Evolutionary conservation across 139 green algal genomes (phyloP).

Genomic region (Prasinococcaceae sp.): DNA sequence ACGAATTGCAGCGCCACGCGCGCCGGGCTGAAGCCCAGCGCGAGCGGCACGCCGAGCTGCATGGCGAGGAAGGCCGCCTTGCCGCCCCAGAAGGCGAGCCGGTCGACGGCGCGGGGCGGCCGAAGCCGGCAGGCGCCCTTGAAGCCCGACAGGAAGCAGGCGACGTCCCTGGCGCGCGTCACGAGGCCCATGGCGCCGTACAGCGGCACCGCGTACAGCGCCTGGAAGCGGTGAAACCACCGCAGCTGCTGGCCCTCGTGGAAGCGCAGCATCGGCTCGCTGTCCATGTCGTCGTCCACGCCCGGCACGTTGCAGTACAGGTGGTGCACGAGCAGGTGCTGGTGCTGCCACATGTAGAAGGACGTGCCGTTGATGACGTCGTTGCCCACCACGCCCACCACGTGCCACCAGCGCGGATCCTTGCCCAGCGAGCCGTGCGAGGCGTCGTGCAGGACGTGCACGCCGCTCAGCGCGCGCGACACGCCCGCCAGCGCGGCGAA

Average conservation of each 20-base stretch:
- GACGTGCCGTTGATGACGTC: conserved; percentile 10
- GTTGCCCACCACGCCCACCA: conserved; percentile 16
- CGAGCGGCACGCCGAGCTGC: too few relatives aligned
- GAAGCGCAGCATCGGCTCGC: conserved; percentile 13
- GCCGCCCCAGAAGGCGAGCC: too few relatives aligned
- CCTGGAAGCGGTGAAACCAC: conserved; percentile 22
- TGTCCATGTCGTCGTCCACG: conserved; percentile 18
- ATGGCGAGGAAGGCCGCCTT: too few relatives aligned
- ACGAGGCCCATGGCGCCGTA: too few relatives aligned
- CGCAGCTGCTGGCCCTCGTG: conserved; percentile 2
- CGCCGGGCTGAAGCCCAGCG: too few relatives aligned
- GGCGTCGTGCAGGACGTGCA: conserved; percentile 16
- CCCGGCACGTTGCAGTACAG: conserved; percentile 19
- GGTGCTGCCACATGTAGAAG: conserved; percentile 17
- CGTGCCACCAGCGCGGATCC: conserved; percentile 1
- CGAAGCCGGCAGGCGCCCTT: too few relatives aligned
- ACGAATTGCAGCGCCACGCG: too few relatives aligned
- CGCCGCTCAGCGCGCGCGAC: conserved; percentile 10
- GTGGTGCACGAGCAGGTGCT: conserved; percentile 21
- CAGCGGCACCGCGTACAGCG: conserved; percentile 15
- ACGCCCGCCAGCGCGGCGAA: conserved; percentile 7
- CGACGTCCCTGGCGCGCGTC: too few relatives aligned
- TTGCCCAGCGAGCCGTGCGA: conserved; percentile 16
- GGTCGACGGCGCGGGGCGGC: too few relatives aligned
- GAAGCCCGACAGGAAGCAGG: too few relatives aligned